Base-by-base conservation (phyloP, 2,329 filamentous ascomycete genomes). In the Pseudogymnoascus sp. region DNA sequence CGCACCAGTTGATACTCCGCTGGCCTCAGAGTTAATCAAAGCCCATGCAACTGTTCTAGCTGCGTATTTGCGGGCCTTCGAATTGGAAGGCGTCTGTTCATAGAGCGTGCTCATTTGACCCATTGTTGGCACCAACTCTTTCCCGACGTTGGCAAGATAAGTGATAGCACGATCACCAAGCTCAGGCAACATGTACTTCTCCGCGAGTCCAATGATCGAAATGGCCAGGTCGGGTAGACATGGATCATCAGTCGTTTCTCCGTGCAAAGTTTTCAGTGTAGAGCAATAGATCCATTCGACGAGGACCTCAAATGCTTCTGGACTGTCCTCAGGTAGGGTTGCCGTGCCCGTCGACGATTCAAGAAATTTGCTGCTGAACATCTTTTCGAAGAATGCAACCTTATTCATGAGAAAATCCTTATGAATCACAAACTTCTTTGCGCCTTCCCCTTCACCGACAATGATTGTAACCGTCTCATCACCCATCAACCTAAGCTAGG, bases 251-350 rank as follows among this genome's bases (percentile, higher is more conserved):
- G n/a, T n/a, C n/a, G n/a, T n/a, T n/a, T n/a, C n/a, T n/a, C n/a
- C n/a, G n/a, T n/a, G n/a, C n/a, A n/a, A n/a, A n/a, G n/a, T n/a
- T n/a, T n/a, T n/a, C n/a, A n/a, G n/a, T n/a, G n/a, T n/a, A n/a
- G n/a, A 56, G 8, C 46, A 12, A 3, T 69, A 69, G 25, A 68
- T 9, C 62, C 63, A 69, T 25, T 63, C 43, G 8, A 64, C 3
- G 21, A 69, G 60, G 12, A 66, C 46, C 5, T 60, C 60, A 46
- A 68, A 67, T 6, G 60, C 59, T 7, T 18, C 59, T 2, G 64
- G 38, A 23, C 59, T 37, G 16, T 67, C 66, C n/a, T 68, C 60
- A 3, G 64, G 65, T 11, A 68, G 62, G 1, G 40, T 43, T 1
- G 53, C 66, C 12, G 6, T 8, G 3, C 25, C 36, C 0, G 31